Percentiles rank a stretch among this genome's conserved stretches.
These are phyloP conservation scores for Fusarium brachygibbosum DNA, from an alignment of 2,329 filamentous ascomycete species.

Conservation along the genomic window DNA sequence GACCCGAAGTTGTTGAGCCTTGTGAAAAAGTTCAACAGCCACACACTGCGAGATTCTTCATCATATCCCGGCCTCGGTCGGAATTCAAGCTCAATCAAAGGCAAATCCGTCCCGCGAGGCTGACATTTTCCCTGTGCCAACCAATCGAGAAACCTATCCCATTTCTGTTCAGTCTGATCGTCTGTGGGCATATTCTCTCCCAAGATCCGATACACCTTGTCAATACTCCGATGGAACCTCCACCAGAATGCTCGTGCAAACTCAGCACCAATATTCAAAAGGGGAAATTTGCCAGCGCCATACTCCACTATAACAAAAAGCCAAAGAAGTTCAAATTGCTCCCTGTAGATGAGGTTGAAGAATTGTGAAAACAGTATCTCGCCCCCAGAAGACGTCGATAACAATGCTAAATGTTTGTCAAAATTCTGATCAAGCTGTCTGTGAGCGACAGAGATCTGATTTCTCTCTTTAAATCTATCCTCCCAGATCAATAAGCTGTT, in stretches of 20 bases:
- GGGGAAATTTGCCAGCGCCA: no score
- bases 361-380: accelerated
- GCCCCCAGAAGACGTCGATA: accelerated
- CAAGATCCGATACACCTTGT: accelerated
- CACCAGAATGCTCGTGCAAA: background rate
- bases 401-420: accelerated
- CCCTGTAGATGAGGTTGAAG: background rate
- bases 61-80: accelerated
- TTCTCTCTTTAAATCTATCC: accelerated
- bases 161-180: background rate
- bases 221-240: background rate
- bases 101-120: accelerated
- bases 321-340: background rate
- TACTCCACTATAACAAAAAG: no score
- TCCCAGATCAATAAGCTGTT: background rate
- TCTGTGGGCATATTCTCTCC: background rate
- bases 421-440: background rate
- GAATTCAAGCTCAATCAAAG: background rate
- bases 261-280: accelerated
- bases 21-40: background rate
- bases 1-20: background rate
- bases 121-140: accelerated
- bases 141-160: background rate
- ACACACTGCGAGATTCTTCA: accelerated
- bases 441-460: accelerated